Evolutionary conservation across 805 yeast species (phyloP).

Genomic region (Vanderwaltozyma verrucispora): DNA sequence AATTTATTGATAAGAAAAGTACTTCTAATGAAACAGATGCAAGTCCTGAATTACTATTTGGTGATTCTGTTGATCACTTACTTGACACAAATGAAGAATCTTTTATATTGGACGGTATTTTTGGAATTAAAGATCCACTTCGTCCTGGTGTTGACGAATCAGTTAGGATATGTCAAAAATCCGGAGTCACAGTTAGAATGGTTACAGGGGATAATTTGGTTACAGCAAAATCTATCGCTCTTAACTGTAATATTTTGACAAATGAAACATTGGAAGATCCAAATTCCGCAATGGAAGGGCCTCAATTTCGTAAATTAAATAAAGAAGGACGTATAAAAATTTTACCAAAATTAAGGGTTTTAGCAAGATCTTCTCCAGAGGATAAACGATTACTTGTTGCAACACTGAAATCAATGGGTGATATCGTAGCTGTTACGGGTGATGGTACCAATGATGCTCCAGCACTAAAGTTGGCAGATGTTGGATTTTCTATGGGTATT

Average conservation of each 20-base stretch:
- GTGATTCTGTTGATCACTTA: conserved; percentile 19
- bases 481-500: conserved; percentile 96
- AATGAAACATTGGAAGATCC: conserved; percentile 42
- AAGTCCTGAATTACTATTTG: conserved; percentile 34
- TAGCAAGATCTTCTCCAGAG: conserved; percentile 94
- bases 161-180: conserved; percentile 71
- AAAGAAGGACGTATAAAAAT: conserved; percentile 44
- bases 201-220: conserved; percentile 93
- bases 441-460: conserved; percentile 99
- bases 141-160: conserved; percentile 87
- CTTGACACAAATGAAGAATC: conserved; percentile 15
- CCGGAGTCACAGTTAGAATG: conserved; percentile 95
- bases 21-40: conserved; percentile 29
- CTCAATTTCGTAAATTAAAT: conserved; percentile 62
- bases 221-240: conserved; percentile 88
- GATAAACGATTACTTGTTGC: conserved; percentile 85
- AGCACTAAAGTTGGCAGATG: conserved; percentile 91
- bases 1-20: conserved; percentile 27
- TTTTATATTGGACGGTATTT: conserved; percentile 56
- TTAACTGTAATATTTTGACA: conserved; percentile 62
- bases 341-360: conserved; percentile 68
- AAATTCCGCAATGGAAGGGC: conserved; percentile 82
- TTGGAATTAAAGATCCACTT: conserved; percentile 93
- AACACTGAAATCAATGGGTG: conserved; percentile 67
- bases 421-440: conserved; percentile 98